Percentiles rank a stretch among this genome's conserved stretches.
Evolutionary conservation across 352 stramenopile genomes (phyloP).

Genomic region (Globisporangium echinulatum): DNA sequence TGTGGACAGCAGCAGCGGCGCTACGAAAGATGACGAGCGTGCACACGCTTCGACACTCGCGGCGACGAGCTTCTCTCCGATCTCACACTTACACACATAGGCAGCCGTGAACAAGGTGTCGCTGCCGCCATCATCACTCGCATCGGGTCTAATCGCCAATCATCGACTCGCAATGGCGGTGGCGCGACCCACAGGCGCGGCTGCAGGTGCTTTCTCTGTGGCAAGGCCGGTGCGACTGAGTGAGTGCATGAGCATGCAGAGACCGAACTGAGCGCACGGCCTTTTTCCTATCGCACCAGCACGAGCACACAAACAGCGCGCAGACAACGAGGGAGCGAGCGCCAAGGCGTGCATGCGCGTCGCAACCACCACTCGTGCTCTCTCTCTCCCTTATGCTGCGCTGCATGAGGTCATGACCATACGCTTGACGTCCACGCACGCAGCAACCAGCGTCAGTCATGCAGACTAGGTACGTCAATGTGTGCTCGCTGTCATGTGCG

Average conservation of each 20-base stretch:
- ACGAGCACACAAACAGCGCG: not conserved
- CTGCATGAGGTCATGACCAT: not conserved
- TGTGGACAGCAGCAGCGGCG: not conserved
- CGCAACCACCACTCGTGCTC: no score
- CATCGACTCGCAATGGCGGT: not conserved
- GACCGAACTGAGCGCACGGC: not conserved
- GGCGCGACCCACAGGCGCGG: no score
- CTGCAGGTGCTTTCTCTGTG: not conserved
- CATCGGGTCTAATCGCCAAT: not conserved
- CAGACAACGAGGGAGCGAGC: not conserved
- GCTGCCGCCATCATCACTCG: not conserved
- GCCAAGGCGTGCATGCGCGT: not conserved
- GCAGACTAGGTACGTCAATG: no score
- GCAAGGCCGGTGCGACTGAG: not conserved
- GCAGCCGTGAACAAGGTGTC: not conserved
- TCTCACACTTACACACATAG: no score
- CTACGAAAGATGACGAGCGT: not conserved
- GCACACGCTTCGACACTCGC: not conserved
- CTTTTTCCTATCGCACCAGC: not conserved
- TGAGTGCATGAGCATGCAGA: not conserved
- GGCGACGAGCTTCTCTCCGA: no score
- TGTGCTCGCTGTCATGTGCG: no score
- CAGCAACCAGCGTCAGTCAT: no score
- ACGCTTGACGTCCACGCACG: no score
- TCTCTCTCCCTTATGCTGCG: not conserved